phyloP scores from a whole-genome alignment of 495 filamentous ascomycete species.

The Bombardia bombarda region DNA sequence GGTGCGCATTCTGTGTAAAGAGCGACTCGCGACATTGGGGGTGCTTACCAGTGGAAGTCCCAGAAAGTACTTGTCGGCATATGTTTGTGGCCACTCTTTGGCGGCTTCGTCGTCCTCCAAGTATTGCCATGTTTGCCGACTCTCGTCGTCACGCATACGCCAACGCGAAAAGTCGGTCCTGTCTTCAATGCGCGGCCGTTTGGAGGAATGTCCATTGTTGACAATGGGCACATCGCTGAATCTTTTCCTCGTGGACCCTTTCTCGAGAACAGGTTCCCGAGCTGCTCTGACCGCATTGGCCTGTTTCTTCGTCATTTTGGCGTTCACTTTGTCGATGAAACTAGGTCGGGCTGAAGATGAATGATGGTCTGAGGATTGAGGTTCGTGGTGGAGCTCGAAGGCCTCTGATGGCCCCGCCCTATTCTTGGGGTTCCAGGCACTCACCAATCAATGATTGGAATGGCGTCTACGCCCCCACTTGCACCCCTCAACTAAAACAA shows the following conservation, averaged over 20 bases:
- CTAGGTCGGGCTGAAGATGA: too few species aligned
- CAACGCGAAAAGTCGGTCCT: constrained; percentile 73
- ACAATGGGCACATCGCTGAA: constrained; percentile 19
- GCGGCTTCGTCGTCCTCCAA: constrained; percentile 68
- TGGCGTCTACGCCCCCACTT: too few species aligned
- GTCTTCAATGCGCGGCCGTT: constrained; percentile 31
- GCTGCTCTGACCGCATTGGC: constrained; percentile 1
- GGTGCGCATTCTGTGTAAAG: background rate
- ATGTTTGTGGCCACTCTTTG: constrained; percentile 74
- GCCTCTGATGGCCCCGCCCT: too few species aligned
- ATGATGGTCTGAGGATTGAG: too few species aligned
- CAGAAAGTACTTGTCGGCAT: constrained; percentile 76
- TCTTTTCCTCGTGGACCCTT: constrained; percentile 24
- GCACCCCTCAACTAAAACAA: too few species aligned
- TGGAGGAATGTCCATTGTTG: constrained; percentile 16
- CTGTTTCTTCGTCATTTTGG: constrained; percentile 17
- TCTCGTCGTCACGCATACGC: constrained; percentile 74
- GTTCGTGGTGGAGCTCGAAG: too few species aligned
- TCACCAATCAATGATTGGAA: too few species aligned
- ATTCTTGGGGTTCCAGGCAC: too few species aligned
- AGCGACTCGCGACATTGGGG: background rate
- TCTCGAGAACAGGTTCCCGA: constrained; percentile 8
- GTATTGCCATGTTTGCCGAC: constrained; percentile 91
- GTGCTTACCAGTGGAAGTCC: constrained; percentile 47
- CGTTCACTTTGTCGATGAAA: too few species aligned